Conservation (phyloP, 306 rosid genomes). For the Clitoria ternatea region DNA sequence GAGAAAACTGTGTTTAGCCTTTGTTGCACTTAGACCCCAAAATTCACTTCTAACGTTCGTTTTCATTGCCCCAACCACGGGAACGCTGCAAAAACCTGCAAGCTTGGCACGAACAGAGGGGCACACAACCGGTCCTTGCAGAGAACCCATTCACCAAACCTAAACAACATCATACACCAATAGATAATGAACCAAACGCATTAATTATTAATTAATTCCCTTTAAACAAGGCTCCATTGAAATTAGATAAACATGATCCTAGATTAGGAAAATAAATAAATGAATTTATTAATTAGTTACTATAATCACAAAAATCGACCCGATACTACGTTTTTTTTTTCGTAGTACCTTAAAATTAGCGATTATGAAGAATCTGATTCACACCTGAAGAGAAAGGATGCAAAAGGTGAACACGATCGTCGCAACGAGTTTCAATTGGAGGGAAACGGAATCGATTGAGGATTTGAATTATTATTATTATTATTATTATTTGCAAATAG, state of each 20-base stretch:
- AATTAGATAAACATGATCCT: neutral
- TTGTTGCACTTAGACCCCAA: conserved; percentile 47
- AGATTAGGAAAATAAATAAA: neutral
- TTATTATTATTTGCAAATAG: neutral
- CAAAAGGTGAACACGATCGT: conserved; percentile 19
- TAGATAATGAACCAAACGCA: neutral
- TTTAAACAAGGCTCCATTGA: neutral
- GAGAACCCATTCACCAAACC: conserved; percentile 62
- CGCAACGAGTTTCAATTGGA: neutral
- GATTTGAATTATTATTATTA: neutral
- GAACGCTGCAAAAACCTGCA: conserved; percentile 48
- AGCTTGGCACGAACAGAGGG: conserved; percentile 68
- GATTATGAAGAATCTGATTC: neutral
- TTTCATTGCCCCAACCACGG: conserved; percentile 47
- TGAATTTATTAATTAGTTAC: too few relatives aligned
- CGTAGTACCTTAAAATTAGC: neutral
- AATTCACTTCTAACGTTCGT: conserved; percentile 53
- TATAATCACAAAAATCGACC: neutral
- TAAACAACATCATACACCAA: conserved; percentile 8
- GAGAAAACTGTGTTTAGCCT: conserved; percentile 36
- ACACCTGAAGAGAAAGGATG: conserved; percentile 8
- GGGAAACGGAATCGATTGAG: neutral
- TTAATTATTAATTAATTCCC: neutral
- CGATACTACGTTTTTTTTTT: neutral
- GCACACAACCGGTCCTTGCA: conserved; percentile 85